Base-by-base conservation (phyloP, 2,329 filamentous ascomycete genomes). In the Alternaria sp. region DNA sequence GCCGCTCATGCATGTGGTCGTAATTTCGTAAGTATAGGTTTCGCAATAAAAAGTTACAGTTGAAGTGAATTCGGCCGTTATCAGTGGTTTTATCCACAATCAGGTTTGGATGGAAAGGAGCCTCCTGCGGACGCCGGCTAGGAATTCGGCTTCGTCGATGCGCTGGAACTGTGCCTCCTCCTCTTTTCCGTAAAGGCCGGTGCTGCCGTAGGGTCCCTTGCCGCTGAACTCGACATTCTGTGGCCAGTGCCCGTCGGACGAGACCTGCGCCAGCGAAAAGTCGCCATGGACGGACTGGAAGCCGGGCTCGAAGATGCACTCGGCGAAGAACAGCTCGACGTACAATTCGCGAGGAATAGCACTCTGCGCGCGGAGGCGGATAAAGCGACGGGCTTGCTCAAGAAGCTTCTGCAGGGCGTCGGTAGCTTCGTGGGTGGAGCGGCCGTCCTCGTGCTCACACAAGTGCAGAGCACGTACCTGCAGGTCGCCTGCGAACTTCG, bases 291-390 rank as follows among this genome's bases (percentile, higher is more conserved):
- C 83, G 12, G 82, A 71, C 15, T 74, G 68, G 64, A 80, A 79
- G 50, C 79, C 79, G 0, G 83, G 83, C 61, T 85, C 82, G 71
- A 85, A 85, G 67, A 85, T 85, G 74, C 81, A 83, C 62, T 83
- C 83, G 3, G 82, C 82, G 69, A 84, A 85, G 79, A 85, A 85
- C 26, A 85, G 73, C 67, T 85, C 83, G 50, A 85, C 77, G 58
- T 80, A 80, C 2, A 85, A 78, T 25, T 81, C 75, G 26, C 68
- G 72, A 8, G 79, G 79, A 30, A 79, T 72, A 23, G 75, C 70
- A 61, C 78, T 77, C 12, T 79, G 77, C 5, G 77, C 76, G 26
- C 81, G 81, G 6, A 74, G 71, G 15, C 69, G 67, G 49, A 83
- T 81, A 28, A 85, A 78, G 7, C 59, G 61, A 43, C 83, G 81